Evolutionary conservation across 805 yeast genomes (phyloP), one percentile per base, ranked within the genome.

Genomic region (Candida gorgasii): DNA sequence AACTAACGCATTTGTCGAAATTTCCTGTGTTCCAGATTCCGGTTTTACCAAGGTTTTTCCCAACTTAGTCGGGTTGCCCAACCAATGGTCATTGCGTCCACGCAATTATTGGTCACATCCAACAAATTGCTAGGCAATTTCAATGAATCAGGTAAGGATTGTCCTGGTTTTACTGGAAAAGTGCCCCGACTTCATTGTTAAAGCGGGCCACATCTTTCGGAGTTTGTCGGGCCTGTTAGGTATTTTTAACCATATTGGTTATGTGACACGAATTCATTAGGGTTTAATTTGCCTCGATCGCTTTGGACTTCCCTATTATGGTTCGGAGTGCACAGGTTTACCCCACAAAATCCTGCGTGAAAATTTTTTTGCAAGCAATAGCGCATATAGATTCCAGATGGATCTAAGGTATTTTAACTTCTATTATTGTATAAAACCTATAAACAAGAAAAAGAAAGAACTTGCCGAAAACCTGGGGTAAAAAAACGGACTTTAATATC

Each of bases 371-470:
- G 18, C 6, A n/a, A 18, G 15, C 37, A 15, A 20, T 9, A 11
- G 4, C 36, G 36, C 27, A 4, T 33, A 14, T 11, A 13, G 5
- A 7, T 33, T 11, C 35, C 35, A 15, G 6, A 30, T n/a, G n/a
- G 12, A 14, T 28, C 31, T 7, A 7, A 13, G 29, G 14, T 8
- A 5, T 8, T 8, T n/a, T 28, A 28, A 5, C 9, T 22, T 13
- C 17, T 30, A 16, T 16, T 30, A 30, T 30, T 15, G 15, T 30
- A 30, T 13, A 30, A n/a, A n/a, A 11, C 15, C 33, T 17, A 30
- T 30, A 30, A 28, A 28, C 31, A 30, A 15, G 20, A 30, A 30
- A 30, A 30, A 30, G 33, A 30, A 30, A 28, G n/a, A n/a, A 13
- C 24, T 20, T 20, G 8, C 9, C 6, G 9, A 24, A 11, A 16